A percentile compares a stretch with the other conserved stretches of the same genome.
These are phyloP conservation scores for Triticum timopheevii DNA, from an alignment of 176 grass and related monocot genomes.

Conservation along the genomic window DNA sequence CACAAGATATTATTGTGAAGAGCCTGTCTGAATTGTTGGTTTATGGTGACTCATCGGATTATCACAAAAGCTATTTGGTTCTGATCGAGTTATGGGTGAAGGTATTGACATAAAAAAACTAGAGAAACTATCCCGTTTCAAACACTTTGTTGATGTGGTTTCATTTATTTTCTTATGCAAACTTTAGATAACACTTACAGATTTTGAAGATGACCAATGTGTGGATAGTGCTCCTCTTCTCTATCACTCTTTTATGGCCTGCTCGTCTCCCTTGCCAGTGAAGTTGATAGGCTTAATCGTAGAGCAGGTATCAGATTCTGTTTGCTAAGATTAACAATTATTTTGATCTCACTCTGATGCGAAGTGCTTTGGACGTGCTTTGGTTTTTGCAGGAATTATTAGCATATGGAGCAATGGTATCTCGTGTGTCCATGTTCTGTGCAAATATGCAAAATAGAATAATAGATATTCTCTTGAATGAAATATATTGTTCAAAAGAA, in stretches of 20 bases:
- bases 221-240: constrained; percentile 52
- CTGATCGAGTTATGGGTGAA: constrained; percentile 83
- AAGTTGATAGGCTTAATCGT: constrained; percentile 61
- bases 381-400: constrained; percentile 63
- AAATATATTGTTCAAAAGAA: constrained; percentile 64
- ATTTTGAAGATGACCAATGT: constrained; percentile 37
- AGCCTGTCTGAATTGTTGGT: constrained; percentile 55
- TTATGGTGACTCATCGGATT: constrained; percentile 26
- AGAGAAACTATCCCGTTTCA: background rate
- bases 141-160: background rate
- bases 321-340: constrained; percentile 15
- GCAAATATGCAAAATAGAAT: constrained; percentile 68
- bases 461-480: constrained; percentile 62
- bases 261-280: constrained; percentile 30
- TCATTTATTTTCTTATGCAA: constrained; percentile 20
- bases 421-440: constrained; percentile 34
- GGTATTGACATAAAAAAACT: constrained; percentile 30
- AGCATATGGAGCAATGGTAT: constrained; percentile 51
- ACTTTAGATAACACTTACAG: constrained; percentile 50
- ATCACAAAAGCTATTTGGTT: constrained; percentile 42
- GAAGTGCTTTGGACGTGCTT: constrained; percentile 16
- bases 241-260: constrained; percentile 43
- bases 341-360: constrained; percentile 1
- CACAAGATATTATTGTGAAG: constrained; percentile 39
- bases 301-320: constrained; percentile 53